Conservation (phyloP, 106 monocot species). For the Iris macrosiphon region DNA sequence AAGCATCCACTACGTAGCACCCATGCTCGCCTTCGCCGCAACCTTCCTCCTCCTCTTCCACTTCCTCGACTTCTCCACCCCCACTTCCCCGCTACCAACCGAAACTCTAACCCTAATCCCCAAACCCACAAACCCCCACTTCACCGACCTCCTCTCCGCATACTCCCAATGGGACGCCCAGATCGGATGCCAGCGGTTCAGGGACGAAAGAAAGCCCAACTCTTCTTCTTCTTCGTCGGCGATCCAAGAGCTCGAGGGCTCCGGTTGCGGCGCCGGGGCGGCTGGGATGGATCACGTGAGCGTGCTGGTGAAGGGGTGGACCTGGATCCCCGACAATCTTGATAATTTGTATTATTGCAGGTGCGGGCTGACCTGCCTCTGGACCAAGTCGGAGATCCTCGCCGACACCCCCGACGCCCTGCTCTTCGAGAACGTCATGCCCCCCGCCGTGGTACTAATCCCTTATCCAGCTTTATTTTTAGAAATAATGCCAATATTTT, state of each 20-base stretch:
- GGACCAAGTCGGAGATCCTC: slow-evolving; percentile 68
- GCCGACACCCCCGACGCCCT: slow-evolving; percentile 73
- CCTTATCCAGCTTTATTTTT: not conserved
- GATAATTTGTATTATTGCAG: slow-evolving; percentile 73
- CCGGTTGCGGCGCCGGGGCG: slow-evolving; percentile 18
- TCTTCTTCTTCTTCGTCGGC: slow-evolving; percentile 43
- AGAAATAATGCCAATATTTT: too few species aligned
- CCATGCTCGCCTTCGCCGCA: slow-evolving; percentile 47
- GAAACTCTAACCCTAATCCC: not conserved
- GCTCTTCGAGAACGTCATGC: slow-evolving; percentile 59
- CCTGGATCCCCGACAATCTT: slow-evolving; percentile 89
- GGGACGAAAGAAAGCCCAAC: slow-evolving; percentile 16
- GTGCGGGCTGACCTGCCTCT: slow-evolving; percentile 75
- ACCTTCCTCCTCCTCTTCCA: slow-evolving; percentile 52
- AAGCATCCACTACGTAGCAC: slow-evolving; percentile 34
- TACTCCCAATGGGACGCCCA: slow-evolving; percentile 47
- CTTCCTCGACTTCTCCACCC: slow-evolving; percentile 49
- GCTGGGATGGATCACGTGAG: slow-evolving; percentile 30
- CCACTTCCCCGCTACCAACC: slow-evolving; percentile 27
- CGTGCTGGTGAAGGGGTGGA: slow-evolving; percentile 83
- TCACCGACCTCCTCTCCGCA: slow-evolving; percentile 14
- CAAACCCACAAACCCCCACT: not conserved
- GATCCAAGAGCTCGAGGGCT: slow-evolving; percentile 19
- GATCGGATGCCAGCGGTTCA: slow-evolving; percentile 55
- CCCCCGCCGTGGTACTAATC: slow-evolving; percentile 41